Evolutionary conservation across 1,284 basidiomycete species (phyloP), one percentile per base, ranked within the genome.

Genomic region (Ganoderma sinense): DNA sequence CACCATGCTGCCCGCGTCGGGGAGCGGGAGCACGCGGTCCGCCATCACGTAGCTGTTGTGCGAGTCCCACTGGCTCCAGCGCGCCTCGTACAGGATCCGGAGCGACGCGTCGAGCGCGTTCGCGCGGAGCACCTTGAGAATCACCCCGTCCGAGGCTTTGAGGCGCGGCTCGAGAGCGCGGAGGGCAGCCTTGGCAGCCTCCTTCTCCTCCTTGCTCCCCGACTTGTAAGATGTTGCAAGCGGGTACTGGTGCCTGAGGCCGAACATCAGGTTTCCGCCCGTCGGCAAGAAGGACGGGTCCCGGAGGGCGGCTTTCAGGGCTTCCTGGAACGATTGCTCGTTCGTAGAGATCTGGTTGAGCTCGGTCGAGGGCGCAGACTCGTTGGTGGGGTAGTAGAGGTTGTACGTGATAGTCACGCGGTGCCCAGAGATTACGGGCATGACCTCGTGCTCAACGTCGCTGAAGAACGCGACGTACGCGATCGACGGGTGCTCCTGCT

Each of bases 361-460:
- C 1, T 51, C 20, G 10, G 20, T 55, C 16, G 31, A 13, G 13
- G n/a, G 23, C 40, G 20, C 7, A 48, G n/a, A n/a, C 20, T 67
- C 67, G 23, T 6, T 43, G 43, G 45, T 13, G 20, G 71, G 58
- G 64, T 77, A 76, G 66, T 78, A 81, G 48, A 83, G 78, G 74
- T 84, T 82, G 75, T 82, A 86, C 0, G 84, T 84, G 36, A 87
- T 69, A 2, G 84, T 85, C 45, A 87, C 77, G 3, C 74, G 70
- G 65, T 81, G 79, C 0, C 86, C 86, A 0, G 78, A 78, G 6
- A 67, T 75, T 13, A 88, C 84, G 0, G 78, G 79, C 1, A 76
- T 55, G 20, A 87, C 83, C 71, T 86, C 84, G 73, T 87, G 84
- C 69, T 84, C 83, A 69, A 84, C 78, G 74, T 86, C 84, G 68